A percentile compares a stretch with the other conserved stretches of the same genome.
Conservation (phyloP, 2,329 filamentous ascomycete genomes). For the Fusarium mangiferae region DNA sequence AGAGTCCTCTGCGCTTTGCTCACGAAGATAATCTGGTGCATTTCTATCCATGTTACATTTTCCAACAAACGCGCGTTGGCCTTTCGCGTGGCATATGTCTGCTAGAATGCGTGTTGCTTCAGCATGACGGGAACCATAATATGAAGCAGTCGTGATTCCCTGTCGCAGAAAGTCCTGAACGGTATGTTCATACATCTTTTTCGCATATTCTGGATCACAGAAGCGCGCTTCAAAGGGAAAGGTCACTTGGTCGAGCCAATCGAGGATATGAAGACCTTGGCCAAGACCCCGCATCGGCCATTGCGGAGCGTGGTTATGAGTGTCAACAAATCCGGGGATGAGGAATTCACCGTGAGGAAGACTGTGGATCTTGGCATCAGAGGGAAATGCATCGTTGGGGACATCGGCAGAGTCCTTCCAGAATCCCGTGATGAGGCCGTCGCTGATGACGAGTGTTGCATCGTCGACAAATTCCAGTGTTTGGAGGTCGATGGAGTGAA, state of each 20-base stretch:
- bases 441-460: not conserved
- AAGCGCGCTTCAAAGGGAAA: conserved; percentile 54
- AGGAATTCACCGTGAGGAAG: not conserved
- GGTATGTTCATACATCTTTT: conserved; percentile 6
- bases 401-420: not conserved
- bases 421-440: not conserved
- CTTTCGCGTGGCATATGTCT: not conserved
- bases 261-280: conserved; percentile 64
- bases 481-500: not conserved
- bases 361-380: not conserved
- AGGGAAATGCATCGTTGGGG: not conserved
- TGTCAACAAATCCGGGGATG: conserved; percentile 71
- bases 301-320: conserved; percentile 74
- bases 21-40: conserved; percentile 7
- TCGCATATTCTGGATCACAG: conserved; percentile 1
- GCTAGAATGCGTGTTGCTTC: conserved; percentile 14
- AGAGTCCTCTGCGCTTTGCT: not conserved
- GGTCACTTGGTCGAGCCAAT: conserved; percentile 73
- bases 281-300: conserved; percentile 61
- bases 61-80: conserved; percentile 18
- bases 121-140: conserved; percentile 16
- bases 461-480: not conserved
- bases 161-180: conserved; percentile 11
- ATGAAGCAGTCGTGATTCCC: conserved; percentile 18
- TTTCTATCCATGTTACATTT: conserved; percentile 24